These are phyloP conservation scores for Bruguiera sexangula DNA, from an alignment of 345 rosid species.

Conservation along the genomic window DNA sequence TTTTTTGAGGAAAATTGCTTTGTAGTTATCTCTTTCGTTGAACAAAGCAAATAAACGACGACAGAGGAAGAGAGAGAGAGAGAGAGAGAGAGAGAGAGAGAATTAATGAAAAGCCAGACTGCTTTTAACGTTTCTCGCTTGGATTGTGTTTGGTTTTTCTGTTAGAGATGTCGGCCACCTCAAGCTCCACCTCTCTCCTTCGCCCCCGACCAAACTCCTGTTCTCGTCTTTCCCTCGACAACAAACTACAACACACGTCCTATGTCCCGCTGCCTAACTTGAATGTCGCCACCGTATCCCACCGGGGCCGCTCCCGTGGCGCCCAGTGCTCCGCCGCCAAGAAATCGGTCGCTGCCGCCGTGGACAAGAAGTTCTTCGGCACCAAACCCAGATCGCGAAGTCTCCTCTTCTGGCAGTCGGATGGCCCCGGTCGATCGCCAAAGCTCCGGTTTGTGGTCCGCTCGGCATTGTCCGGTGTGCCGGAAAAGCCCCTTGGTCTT, in stretches of 20 bases:
- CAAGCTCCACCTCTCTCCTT: conserved; percentile 32
- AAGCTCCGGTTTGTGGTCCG: conserved; percentile 65
- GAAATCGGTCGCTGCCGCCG: not conserved
- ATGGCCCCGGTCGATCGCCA: conserved; percentile 70
- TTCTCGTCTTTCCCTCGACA: conserved; percentile 29
- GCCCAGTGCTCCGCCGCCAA: conserved; percentile 34
- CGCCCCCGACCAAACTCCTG: conserved; percentile 30
- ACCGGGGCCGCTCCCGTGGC: conserved; percentile 18
- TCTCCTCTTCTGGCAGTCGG: conserved; percentile 65
- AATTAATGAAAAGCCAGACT: no score
- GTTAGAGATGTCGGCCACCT: conserved; percentile 50
- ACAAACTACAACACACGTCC: not conserved
- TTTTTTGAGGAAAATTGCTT: no score
- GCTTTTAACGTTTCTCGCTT: no score
- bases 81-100: no score
- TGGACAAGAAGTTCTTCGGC: conserved; percentile 53
- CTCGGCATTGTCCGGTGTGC: conserved; percentile 74
- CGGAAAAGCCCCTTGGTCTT: conserved; percentile 94
- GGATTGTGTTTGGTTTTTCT: conserved; percentile 1
- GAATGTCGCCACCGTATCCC: conserved; percentile 23
- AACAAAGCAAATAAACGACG: no score
- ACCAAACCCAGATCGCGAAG: conserved; percentile 48
- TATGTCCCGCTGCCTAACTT: conserved; percentile 31
- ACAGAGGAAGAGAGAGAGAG: no score
- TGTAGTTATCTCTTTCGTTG: no score